Evolutionary conservation across 176 grass and related monocot species (phyloP), one percentile per base, ranked within the genome.

Genomic region (Musa beccarii): DNA sequence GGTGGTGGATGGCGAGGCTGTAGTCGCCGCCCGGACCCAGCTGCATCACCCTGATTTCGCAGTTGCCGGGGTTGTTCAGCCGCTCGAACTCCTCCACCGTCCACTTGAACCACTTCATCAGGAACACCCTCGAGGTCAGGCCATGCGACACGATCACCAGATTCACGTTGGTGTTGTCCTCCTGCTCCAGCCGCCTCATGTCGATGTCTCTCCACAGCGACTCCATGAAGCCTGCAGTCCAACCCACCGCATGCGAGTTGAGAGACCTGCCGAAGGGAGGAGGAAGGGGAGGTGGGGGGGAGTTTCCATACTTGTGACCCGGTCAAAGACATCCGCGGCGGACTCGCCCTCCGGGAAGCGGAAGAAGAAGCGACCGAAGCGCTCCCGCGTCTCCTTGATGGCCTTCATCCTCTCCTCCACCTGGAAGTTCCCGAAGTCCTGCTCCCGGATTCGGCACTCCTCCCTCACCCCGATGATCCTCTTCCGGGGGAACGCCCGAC

Each of bases 71-170:
- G 74, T 99, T 99, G 88, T 89, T 94, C 73, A 99, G 86, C 17
- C 43, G 74, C 88, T 94, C 95, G 70, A 94, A 99, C 84, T 99
- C 88, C 11, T 87, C 88, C 43, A 94, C 95, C 14, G 95, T 92
- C 95, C 95, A 99, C 86, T 99, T 99, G 90, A 99, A 99, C 95
- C 95, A 99, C 62, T 99, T 99, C 95, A 94, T 99, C 24, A 99
- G 91, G 86, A 99, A 99, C 14, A 99, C 91, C 9, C 95, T 77
- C 34, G 86, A 91, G 2, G 91, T 92, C 68, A 99, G 84, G 2
- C 95, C 95, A 73, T 99, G 95, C 13, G 95, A 87, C 23, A 99
- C 81, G 80, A 99, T 94, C 66, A 99, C 83, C 65, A 99, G 81
- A 78, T 99, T 99, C 9, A 86, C 86, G 64, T 92, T 84, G 26